Evolutionary conservation across 441 rosid genomes (phyloP).

Genomic region (Eruca vesicaria): DNA sequence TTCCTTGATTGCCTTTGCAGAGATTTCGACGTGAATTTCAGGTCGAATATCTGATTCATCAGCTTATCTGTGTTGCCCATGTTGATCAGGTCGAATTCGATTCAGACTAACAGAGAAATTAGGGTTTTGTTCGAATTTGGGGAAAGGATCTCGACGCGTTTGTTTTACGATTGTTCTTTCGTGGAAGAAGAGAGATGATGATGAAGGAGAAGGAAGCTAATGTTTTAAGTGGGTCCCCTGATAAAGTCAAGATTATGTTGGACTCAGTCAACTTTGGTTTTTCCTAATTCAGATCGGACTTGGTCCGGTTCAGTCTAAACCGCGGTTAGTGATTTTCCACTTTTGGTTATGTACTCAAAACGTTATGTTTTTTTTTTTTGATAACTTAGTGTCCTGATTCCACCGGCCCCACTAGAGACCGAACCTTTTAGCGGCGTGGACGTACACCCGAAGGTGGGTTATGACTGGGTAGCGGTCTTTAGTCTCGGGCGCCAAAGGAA

Average conservation of each 20-base stretch:
- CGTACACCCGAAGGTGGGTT: too few relatives aligned
- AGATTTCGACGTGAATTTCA: slow-evolving; percentile 84
- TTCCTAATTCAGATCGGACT: slow-evolving; percentile 6
- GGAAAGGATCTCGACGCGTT: slow-evolving; percentile 23
- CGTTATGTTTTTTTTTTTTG: too few relatives aligned
- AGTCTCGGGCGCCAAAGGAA: too few relatives aligned
- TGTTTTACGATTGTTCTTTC: neutral
- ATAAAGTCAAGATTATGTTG: neutral
- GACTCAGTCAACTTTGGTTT: slow-evolving; percentile 25
- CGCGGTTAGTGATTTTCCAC: neutral
- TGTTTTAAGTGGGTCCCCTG: neutral
- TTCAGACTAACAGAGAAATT: neutral
- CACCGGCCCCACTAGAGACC: too few relatives aligned
- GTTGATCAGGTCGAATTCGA: neutral
- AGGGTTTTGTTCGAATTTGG: slow-evolving; percentile 12
- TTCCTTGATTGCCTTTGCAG: slow-evolving; percentile 62
- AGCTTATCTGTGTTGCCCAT: slow-evolving; percentile 94
- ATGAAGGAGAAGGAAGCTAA: neutral
- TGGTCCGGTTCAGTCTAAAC: slow-evolving; percentile 11
- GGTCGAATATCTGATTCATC: slow-evolving; percentile 91
- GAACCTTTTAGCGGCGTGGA: too few relatives aligned
- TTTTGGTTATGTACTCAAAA: too few relatives aligned
- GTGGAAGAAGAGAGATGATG: neutral
- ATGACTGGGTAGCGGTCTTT: too few relatives aligned
- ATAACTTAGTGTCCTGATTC: too few relatives aligned